phyloP scores from a whole-genome alignment of 2,329 filamentous ascomycete species.

The Penicillium sp. region DNA sequence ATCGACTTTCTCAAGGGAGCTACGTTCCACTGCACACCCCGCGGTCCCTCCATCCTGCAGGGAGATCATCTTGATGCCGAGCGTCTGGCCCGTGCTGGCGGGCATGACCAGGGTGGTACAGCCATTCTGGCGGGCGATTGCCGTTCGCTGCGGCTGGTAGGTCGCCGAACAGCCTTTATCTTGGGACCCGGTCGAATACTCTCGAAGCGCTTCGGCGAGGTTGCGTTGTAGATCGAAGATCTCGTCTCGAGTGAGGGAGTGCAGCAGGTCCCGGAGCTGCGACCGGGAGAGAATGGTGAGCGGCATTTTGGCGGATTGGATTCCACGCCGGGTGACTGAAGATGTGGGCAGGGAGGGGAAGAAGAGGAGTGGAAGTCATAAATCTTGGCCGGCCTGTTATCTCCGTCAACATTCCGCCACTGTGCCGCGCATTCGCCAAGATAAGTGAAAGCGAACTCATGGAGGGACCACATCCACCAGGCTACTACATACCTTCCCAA shows the following conservation, averaged over 20 bases:
- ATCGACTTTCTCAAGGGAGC: slow-evolving; percentile 14
- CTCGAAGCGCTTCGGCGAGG: slow-evolving; percentile 60
- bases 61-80: slow-evolving; percentile 65
- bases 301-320: slow-evolving; percentile 47
- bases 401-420: slow-evolving; percentile 9
- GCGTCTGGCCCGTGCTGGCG: slow-evolving; percentile 56
- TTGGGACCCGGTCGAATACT: slow-evolving; percentile 63
- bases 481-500: neutral
- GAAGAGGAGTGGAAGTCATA: slow-evolving; percentile 1
- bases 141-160: slow-evolving; percentile 61
- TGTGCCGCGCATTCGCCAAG: slow-evolving; percentile 11
- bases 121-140: slow-evolving; percentile 60
- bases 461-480: neutral
- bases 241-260: slow-evolving; percentile 56
- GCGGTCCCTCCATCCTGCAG: slow-evolving; percentile 40
- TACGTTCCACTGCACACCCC: slow-evolving; percentile 36
- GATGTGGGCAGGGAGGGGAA: neutral
- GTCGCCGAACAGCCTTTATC: slow-evolving; percentile 57
- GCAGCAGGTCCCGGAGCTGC: slow-evolving; percentile 56
- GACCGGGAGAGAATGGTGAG: slow-evolving; percentile 58
- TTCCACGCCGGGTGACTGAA: slow-evolving; percentile 12
- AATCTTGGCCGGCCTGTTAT: slow-evolving; percentile 5
- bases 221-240: slow-evolving; percentile 56
- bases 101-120: slow-evolving; percentile 67
- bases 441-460: slow-evolving; percentile 10